Evolutionary conservation across 2,329 filamentous ascomycete species (phyloP).

Genomic region (Alternaria sp.): DNA sequence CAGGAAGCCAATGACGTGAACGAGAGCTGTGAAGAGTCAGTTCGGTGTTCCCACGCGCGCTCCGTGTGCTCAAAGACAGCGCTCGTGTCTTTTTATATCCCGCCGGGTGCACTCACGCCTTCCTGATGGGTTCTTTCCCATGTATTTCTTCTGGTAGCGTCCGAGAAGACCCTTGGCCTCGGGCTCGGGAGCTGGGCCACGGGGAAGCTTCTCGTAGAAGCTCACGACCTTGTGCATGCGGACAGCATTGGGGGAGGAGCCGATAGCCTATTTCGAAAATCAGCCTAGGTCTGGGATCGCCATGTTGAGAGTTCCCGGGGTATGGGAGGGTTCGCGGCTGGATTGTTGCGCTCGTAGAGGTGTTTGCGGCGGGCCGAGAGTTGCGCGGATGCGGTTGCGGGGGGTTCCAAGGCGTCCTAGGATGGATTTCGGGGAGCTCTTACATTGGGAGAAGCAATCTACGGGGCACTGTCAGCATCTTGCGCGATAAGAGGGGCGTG

Average conservation of each 20-base stretch:
- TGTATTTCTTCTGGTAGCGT: constrained; percentile 87
- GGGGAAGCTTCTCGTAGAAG: constrained; percentile 99
- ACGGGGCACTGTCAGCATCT: constrained; percentile 51
- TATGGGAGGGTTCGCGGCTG: constrained; percentile 1
- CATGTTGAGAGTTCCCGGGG: neutral
- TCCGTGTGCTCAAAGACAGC: neutral
- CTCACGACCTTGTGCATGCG: constrained; percentile 97
- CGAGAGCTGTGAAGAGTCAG: constrained; percentile 70
- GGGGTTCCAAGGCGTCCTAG: constrained; percentile 21
- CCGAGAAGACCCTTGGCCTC: constrained; percentile 84
- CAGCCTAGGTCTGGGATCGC: constrained; percentile 24
- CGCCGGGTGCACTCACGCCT: constrained; percentile 73
- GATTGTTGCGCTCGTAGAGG: constrained; percentile 16
- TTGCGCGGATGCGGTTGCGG: constrained; percentile 15
- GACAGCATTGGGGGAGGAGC: constrained; percentile 91
- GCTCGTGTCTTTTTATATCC: neutral
- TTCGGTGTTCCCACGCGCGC: constrained; percentile 13
- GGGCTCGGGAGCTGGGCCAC: constrained; percentile 83
- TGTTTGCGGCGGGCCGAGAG: constrained; percentile 29
- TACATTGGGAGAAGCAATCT: constrained; percentile 88
- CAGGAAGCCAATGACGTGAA: constrained; percentile 83
- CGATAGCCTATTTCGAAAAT: constrained; percentile 75
- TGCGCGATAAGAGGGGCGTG: constrained; percentile 18
- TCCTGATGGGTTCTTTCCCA: constrained; percentile 89
- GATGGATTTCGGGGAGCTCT: constrained; percentile 51